phyloP scores from a whole-genome alignment of 176 grass and related monocot species.

The Avena insularis region DNA sequence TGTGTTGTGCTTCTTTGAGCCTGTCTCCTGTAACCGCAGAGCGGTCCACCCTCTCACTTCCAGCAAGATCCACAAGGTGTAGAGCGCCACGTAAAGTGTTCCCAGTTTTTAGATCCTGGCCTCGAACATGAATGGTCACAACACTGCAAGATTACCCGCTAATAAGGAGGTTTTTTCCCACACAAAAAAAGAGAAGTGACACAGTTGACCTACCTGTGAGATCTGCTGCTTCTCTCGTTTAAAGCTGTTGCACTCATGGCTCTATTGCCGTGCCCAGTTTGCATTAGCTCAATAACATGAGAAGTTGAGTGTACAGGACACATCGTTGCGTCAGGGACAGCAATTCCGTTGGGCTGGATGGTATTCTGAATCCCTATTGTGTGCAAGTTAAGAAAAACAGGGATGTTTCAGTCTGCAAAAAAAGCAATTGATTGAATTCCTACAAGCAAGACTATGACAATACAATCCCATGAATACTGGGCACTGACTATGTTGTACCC shows the following conservation, averaged over 20 bases:
- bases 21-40: constrained; percentile 83
- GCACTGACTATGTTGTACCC: neutral
- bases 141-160: constrained; percentile 55
- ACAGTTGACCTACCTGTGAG: constrained; percentile 66
- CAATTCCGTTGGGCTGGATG: constrained; percentile 74
- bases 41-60: constrained; percentile 81
- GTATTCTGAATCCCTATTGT: constrained; percentile 82
- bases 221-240: constrained; percentile 94
- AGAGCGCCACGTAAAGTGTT: constrained; percentile 66
- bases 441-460: constrained; percentile 21
- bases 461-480: constrained; percentile 19
- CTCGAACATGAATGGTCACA: constrained; percentile 77
- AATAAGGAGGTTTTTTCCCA: constrained; percentile 25
- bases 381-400: constrained; percentile 65
- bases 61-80: constrained; percentile 92
- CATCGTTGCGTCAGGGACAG: constrained; percentile 87
- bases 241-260: constrained; percentile 84
- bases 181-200: constrained; percentile 23
- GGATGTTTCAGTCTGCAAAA: constrained; percentile 17
- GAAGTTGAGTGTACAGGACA: constrained; percentile 73
- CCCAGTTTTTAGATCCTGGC: constrained; percentile 62
- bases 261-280: constrained; percentile 73
- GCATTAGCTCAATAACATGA: constrained; percentile 85
- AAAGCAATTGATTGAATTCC: constrained; percentile 23
- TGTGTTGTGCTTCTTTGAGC: constrained; percentile 91